These are phyloP conservation scores for Jaenimonas drosophilae DNA, from an alignment of 208 protist species.

Conservation along the genomic window DNA sequence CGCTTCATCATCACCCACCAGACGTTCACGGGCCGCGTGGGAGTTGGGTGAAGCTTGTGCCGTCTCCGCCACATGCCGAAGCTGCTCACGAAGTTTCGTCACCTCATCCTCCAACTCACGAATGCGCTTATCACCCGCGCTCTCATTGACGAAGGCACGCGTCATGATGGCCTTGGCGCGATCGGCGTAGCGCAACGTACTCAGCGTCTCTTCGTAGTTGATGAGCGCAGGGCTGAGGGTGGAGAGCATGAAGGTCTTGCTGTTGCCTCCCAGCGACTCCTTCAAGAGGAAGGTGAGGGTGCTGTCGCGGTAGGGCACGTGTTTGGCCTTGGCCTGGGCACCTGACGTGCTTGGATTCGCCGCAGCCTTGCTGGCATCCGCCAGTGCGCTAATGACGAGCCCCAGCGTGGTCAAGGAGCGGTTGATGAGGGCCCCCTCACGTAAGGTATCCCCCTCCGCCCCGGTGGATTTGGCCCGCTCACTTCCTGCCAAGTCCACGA, in stretches of 20 bases:
- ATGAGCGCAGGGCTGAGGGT: constrained; percentile 68
- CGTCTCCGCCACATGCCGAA: constrained; percentile 27
- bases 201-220: constrained; percentile 84
- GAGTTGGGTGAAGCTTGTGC: background rate
- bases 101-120: constrained; percentile 83
- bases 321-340: constrained; percentile 1
- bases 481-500: constrained; percentile 92
- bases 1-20: constrained; percentile 2
- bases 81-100: constrained; percentile 41
- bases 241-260: constrained; percentile 89
- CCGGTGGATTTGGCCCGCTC: constrained; percentile 81
- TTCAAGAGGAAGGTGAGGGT: constrained; percentile 84
- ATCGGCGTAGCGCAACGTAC: constrained; percentile 88
- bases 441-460: constrained; percentile 59
- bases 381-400: constrained; percentile 86
- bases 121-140: constrained; percentile 72
- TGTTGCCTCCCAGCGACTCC: constrained; percentile 87
- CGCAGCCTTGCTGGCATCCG: constrained; percentile 24
- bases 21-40: background rate
- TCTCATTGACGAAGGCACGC: constrained; percentile 83
- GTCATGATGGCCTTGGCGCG: constrained; percentile 88
- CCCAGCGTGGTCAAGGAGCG: constrained; percentile 82
- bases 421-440: constrained; percentile 89
- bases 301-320: constrained; percentile 82
- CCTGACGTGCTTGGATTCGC: background rate